Base-by-base conservation (phyloP, 1,139 yeast species). In the Pneumocystis carinii region DNA sequence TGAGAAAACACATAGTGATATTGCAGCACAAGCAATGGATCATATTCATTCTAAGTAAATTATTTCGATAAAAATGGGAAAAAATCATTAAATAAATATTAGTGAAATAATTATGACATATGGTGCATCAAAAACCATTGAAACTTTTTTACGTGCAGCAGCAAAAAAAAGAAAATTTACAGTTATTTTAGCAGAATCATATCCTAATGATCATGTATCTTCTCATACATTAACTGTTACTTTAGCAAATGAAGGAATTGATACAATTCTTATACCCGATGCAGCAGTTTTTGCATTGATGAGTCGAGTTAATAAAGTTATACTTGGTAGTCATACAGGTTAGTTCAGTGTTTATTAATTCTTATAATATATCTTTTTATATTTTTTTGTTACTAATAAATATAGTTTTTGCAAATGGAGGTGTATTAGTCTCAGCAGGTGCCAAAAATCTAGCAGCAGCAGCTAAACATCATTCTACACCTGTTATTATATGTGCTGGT, bases 221-320 rank as follows among this genome's bases (percentile, higher is more conserved):
- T 88, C 97, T 1, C 96, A 89, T 70, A 78, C 76, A 65, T 89
- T 92, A 73, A 96, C 94, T 24, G 83, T 83, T 70, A 82, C 81
- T 65, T 79, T 94, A 68, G 86, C 95, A 1, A 85, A 84, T 65
- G 89, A 92, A 65, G 88, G 92, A 64, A 89, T 94, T 64, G 96
- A 90, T 67, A 85, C 97, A 0, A 87, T 90, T 2, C 81, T 94
- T 63, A 87, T 94, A 61, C 97, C 98, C 0, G 99, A 94, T 72
- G 81, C 95, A 3, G 86, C 96, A 36, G 90, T 86, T 0, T 89
- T 86, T 74, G 97, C 98, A 0, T 87, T 94, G 61, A 94, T 94
- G 98, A 87, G 97, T 61, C 79, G 97, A 67, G 98, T 94, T 2
- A 97, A 97, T 61, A 94, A 94, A 73, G 98, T 94, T 36, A 83